Evolutionary conservation across 371 early-diverging fungal genomes (phyloP).

Genomic region (Circinella umbellata): DNA sequence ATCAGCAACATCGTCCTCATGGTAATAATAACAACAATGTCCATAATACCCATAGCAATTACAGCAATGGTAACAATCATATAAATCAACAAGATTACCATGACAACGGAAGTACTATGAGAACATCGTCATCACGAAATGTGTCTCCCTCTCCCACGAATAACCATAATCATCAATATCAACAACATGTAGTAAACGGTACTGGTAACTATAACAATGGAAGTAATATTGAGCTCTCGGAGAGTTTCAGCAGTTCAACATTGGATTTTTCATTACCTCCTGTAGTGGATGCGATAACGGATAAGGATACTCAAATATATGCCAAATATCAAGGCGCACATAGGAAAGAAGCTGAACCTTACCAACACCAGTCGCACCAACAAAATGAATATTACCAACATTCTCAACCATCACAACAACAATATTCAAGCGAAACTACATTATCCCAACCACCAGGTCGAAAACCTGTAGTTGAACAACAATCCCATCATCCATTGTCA

Average conservation of each 20-base stretch:
- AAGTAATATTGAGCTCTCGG: not conserved
- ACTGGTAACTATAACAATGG: not conserved
- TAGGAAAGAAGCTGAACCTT: not conserved
- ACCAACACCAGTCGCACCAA: not conserved
- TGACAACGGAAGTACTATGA: not conserved
- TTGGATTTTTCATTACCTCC: constrained; percentile 6
- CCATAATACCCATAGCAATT: too few relatives aligned
- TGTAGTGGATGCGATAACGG: constrained; percentile 6
- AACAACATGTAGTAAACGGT: not conserved
- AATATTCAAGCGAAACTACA: not conserved
- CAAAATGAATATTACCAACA: not conserved
- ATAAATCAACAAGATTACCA: too few relatives aligned
- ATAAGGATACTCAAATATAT: constrained; percentile 9
- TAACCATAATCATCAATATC: not conserved
- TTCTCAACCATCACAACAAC: not conserved
- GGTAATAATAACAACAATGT: not conserved
- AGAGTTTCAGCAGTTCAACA: constrained; percentile 5
- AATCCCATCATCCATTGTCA: constrained; percentile 6
- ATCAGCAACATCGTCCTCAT: not conserved
- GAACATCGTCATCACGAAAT: not conserved
- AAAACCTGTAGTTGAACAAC: constrained; percentile 4
- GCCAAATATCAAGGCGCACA: constrained; percentile 19
- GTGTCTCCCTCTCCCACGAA: not conserved
- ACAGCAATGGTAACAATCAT: too few relatives aligned
- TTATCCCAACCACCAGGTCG: not conserved